A percentile compares a stretch with the other conserved stretches of the same genome.
These are phyloP conservation scores for Melampsora americana DNA, from an alignment of 1,284 basidiomycete species.

Conservation along the genomic window DNA sequence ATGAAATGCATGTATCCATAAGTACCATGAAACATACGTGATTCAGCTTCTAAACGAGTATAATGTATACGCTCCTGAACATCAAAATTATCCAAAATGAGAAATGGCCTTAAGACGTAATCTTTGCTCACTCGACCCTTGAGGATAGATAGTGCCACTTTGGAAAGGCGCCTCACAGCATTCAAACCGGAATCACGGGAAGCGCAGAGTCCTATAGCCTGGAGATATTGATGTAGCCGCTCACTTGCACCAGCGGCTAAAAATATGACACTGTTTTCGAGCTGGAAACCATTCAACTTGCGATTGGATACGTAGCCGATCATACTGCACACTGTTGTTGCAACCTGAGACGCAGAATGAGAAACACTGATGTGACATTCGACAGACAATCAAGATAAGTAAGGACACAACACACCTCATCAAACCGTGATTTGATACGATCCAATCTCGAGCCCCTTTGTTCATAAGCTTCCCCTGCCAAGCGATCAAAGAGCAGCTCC, in stretches of 20 bases:
- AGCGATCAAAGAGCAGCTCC: no score
- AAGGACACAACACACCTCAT: no score
- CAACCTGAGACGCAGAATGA: no score
- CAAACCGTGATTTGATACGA: no score
- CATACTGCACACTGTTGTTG: constrained; percentile 17
- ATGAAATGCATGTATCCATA: constrained; percentile 21
- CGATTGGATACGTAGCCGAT: constrained; percentile 9
- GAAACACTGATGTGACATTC: no score
- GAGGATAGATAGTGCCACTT: neutral
- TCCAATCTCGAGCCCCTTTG: no score
- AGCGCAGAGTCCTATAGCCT: constrained; percentile 4
- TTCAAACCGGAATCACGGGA: neutral
- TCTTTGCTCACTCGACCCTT: neutral
- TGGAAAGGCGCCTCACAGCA: neutral
- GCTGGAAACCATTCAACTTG: constrained; percentile 8
- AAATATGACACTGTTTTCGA: constrained; percentile 7
- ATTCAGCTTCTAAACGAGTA: neutral
- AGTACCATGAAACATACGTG: constrained; percentile 12
- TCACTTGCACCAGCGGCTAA: constrained; percentile 4
- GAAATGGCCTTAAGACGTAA: neutral
- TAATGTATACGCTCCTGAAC: constrained; percentile 16
- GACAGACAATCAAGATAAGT: no score
- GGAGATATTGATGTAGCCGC: neutral
- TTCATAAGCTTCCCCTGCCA: no score
- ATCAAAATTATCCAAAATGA: constrained; percentile 23